Evolutionary conservation across 2,329 filamentous ascomycete species (phyloP).

Genomic region (Arachnopeziza araneosa): DNA sequence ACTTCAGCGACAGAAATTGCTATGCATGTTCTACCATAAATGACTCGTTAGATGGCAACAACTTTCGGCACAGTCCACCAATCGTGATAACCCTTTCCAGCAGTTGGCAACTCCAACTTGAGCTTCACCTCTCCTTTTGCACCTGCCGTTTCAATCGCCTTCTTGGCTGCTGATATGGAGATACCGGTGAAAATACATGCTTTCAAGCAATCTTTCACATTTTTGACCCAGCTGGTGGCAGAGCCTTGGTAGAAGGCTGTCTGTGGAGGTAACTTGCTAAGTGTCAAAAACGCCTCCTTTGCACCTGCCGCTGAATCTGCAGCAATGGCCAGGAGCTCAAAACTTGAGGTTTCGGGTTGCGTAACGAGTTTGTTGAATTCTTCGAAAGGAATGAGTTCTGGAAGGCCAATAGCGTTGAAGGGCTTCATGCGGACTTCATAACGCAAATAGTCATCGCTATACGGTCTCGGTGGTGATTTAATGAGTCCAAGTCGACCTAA

Average conservation of each 20-base stretch:
- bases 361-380: conserved; percentile 42
- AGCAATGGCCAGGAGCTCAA: conserved; percentile 31
- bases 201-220: conserved; percentile 56
- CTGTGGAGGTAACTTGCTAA: conserved; percentile 45
- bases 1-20: background rate
- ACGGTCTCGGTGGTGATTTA: conserved; percentile 39
- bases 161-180: conserved; percentile 54
- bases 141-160: conserved; percentile 41
- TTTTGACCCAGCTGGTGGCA: conserved; percentile 56
- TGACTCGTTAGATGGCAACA: background rate
- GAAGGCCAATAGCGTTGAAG: conserved; percentile 54
- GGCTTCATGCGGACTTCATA: conserved; percentile 70
- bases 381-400: conserved; percentile 50
- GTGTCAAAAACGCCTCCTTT: conserved; percentile 50
- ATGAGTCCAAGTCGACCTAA: conserved; percentile 37
- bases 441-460: conserved; percentile 50
- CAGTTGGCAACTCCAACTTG: conserved; percentile 46
- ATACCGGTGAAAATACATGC: conserved; percentile 68
- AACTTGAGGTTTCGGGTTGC: conserved; percentile 34
- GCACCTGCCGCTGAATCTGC: conserved; percentile 30
- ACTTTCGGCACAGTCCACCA: conserved; percentile 58
- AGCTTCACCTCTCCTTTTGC: conserved; percentile 31
- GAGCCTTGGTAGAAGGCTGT: conserved; percentile 52
- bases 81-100: conserved; percentile 52
- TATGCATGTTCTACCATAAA: background rate